Evolutionary conservation across 2,329 filamentous ascomycete species (phyloP), one percentile per base, ranked within the genome.

Genomic region (Trichoderma gracile): DNA sequence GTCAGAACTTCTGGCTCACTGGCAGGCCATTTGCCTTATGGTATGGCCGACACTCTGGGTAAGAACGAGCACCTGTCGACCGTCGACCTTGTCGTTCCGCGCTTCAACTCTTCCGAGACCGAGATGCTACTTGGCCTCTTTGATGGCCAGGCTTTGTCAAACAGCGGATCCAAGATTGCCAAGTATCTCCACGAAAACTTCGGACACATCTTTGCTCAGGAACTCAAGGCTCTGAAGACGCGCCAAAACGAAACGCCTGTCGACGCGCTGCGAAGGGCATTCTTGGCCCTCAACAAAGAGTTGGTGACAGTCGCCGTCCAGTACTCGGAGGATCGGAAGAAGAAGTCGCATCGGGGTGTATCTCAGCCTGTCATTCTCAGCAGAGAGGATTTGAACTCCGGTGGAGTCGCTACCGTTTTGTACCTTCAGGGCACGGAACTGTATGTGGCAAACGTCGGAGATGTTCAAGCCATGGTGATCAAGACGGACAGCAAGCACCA

Each of bases 101-200:
- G 92, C 52, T 95, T 97, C 79, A 90, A 93, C 72, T 91, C 93
- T 17, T 91, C 90, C 59, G 93, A 98, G 69, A 89, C 92, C 49
- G 93, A 98, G 76, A 93, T 92, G 50, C 83, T 99, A 1, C 80
- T 99, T 52, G 95, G 94, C n/a, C 84, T 99, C 76, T 99, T 99
- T 73, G 96, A 99, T 74, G 95, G 95, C 3, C 92, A 97, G 74
- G 86, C 89, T n/a, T 82, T 96, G 65, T 91, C 92, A 2, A 93
- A 87, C 67, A 91, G 93, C 66, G 96, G 95, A 49, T 97, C 93
- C 67, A 96, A 96, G 79, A 92, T 99, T 70, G 93, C 95, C 68
- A 98, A 97, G 75, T 99, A 92, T 72, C 81, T 99, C 33, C 94
- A 99, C 73, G 95, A 99, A 78, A 94, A 97, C 73, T 97, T 99